Conservation (phyloP, 2,329 filamentous ascomycete genomes). For the Monosporascus ibericus region DNA sequence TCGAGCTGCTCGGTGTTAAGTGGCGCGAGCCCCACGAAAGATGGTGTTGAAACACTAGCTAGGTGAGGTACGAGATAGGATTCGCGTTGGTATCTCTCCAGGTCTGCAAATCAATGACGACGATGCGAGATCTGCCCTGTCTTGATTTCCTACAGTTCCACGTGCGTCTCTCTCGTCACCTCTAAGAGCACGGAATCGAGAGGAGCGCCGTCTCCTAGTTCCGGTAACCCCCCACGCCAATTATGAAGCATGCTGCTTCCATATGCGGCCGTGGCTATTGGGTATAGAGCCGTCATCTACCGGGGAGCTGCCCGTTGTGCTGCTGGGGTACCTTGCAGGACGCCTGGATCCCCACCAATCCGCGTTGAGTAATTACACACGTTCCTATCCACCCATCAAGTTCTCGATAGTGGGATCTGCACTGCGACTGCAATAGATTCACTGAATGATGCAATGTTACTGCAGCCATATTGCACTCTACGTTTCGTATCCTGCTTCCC, state of each 20-base stretch:
- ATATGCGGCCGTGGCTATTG: neutral
- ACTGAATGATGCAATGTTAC: neutral
- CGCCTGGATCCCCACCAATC: neutral
- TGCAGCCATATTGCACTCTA: neutral
- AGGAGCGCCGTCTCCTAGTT: too few species aligned
- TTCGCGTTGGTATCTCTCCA: too few species aligned
- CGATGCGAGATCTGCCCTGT: too few species aligned
- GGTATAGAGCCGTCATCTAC: neutral
- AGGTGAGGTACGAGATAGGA: neutral
- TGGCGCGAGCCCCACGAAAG: constrained; percentile 75
- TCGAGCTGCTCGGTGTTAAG: constrained; percentile 73
- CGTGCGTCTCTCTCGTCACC: neutral
- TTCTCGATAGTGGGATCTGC: neutral
- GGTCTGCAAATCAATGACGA: too few species aligned
- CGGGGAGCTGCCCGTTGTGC: neutral
- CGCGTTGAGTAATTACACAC: neutral
- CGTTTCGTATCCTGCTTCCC: too few species aligned
- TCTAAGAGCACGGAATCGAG: neutral
- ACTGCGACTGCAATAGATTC: neutral
- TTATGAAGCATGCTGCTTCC: neutral
- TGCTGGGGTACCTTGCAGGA: neutral
- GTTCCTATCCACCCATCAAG: neutral
- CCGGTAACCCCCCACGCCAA: too few species aligned
- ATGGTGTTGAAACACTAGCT: constrained; percentile 51
- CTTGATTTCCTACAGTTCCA: neutral